Percentiles rank a stretch among this genome's conserved stretches.
Evolutionary conservation across 2,329 filamentous ascomycete genomes (phyloP).

Genomic region (Diaporthe longicolla): DNA sequence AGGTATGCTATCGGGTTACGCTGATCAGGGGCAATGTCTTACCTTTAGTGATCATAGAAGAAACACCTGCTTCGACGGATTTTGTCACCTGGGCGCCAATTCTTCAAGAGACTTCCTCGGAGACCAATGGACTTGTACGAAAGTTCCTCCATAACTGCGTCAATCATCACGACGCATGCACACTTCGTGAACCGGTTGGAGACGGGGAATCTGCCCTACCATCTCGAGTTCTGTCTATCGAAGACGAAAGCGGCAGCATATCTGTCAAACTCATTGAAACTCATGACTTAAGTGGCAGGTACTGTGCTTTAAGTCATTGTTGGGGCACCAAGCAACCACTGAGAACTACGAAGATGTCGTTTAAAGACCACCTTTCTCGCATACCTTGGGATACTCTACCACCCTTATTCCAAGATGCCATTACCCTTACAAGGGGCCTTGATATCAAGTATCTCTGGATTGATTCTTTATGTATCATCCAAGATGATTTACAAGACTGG

Average conservation of each 20-base stretch:
- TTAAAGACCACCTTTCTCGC: background rate
- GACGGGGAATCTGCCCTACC: background rate
- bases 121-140: background rate
- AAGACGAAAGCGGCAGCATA: background rate
- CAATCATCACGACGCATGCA: background rate
- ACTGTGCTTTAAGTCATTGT: background rate
- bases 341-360: background rate
- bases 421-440: background rate
- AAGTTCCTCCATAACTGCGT: background rate
- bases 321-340: background rate
- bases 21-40: background rate
- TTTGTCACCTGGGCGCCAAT: background rate
- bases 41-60: background rate
- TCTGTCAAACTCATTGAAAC: background rate
- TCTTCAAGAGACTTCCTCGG: background rate
- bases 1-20: background rate
- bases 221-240: background rate
- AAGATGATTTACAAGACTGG: background rate
- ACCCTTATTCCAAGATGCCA: background rate
- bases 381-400: background rate
- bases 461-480: background rate
- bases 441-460: background rate
- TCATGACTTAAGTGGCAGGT: background rate
- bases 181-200: background rate
- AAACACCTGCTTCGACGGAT: background rate